These are phyloP conservation scores for Coemansia sp. DNA, from an alignment of 192 early-diverging fungal species.

Conservation along the genomic window DNA sequence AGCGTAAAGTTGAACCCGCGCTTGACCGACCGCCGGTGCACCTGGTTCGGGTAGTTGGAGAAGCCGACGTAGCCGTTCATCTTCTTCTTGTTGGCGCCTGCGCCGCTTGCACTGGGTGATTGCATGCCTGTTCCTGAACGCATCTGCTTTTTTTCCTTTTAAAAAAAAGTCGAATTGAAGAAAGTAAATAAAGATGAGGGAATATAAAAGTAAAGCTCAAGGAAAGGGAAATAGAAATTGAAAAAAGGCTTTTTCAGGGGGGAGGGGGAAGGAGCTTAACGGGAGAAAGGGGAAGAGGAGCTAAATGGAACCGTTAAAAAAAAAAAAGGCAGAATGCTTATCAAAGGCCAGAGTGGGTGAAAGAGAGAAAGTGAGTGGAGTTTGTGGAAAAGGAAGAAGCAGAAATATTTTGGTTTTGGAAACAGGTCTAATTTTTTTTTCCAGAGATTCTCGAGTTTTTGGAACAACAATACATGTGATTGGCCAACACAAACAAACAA, in stretches of 20 bases:
- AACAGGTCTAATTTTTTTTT: neutral
- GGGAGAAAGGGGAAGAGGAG: neutral
- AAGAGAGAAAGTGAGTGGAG: neutral
- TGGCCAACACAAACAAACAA: neutral
- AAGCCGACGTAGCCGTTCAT: constrained; percentile 90
- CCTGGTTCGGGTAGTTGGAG: constrained; percentile 89
- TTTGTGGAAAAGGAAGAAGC: too few relatives aligned
- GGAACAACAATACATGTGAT: neutral
- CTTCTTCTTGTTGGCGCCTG: constrained; percentile 51
- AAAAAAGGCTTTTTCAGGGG: neutral
- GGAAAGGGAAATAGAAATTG: neutral
- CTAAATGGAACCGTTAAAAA: too few relatives aligned
- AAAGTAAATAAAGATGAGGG: neutral
- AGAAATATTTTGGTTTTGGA: too few relatives aligned
- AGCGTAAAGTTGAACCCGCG: constrained; percentile 92
- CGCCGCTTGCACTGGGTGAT: constrained; percentile 1
- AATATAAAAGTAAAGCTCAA: neutral
- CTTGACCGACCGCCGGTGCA: constrained; percentile 90
- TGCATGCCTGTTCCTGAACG: constrained; percentile 12
- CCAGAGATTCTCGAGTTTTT: neutral
- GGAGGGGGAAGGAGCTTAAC: neutral
- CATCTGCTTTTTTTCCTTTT: constrained; percentile 9
- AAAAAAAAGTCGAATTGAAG: neutral
- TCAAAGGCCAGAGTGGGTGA: too few relatives aligned
- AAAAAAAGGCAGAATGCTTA: too few relatives aligned